These are phyloP conservation scores for Dactylis glomerata DNA, from an alignment of 176 grass and related monocot species.

Conservation along the genomic window DNA sequence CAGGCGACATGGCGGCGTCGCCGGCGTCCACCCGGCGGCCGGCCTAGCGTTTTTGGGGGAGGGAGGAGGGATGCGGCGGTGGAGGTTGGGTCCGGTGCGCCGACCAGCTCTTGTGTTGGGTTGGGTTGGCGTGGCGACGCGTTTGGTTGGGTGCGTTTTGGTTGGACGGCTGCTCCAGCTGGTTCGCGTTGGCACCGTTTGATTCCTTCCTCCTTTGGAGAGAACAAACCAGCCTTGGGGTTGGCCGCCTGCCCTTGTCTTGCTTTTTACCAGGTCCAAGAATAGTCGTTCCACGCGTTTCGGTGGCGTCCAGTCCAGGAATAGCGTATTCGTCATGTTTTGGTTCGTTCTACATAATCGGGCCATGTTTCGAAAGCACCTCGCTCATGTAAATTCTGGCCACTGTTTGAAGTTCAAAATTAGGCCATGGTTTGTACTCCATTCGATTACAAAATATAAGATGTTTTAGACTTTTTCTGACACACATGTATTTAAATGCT, in stretches of 20 bases:
- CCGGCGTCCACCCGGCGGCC: slow-evolving; percentile 24
- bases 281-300: background rate
- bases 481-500: too few relatives aligned
- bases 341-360: background rate
- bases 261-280: background rate
- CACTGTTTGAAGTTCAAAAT: too few relatives aligned
- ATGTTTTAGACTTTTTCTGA: too few relatives aligned
- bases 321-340: background rate
- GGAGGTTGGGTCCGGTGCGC: background rate
- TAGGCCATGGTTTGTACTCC: too few relatives aligned
- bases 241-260: background rate
- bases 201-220: background rate
- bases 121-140: background rate
- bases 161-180: background rate
- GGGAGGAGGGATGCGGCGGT: background rate
- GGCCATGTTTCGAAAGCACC: background rate
- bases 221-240: background rate
- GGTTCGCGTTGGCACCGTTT: background rate
- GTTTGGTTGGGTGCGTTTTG: background rate
- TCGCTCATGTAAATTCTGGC: too few relatives aligned
- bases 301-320: background rate
- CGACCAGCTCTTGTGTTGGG: background rate
- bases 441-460: too few relatives aligned
- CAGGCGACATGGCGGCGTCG: slow-evolving; percentile 36
- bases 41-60: background rate